phyloP scores from a whole-genome alignment of 768 basidiomycete genomes.

The Mrakia gelida region DNA sequence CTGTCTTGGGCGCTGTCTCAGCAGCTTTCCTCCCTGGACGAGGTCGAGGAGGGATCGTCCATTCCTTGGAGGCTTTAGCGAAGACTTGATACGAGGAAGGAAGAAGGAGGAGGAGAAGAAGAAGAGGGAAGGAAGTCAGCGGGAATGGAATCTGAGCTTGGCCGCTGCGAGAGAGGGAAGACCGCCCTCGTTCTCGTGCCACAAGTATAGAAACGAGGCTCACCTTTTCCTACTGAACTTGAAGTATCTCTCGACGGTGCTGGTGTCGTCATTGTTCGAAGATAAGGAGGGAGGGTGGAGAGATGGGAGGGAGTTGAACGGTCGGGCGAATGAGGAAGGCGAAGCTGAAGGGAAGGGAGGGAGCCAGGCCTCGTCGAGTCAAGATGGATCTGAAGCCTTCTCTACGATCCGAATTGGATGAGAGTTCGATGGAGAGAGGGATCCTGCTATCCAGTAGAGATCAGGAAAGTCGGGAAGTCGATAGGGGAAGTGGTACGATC shows the following conservation, averaged over 20 bases:
- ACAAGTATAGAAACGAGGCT: not conserved
- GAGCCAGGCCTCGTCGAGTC: not conserved
- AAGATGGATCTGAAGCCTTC: no score
- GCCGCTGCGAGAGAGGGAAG: not conserved
- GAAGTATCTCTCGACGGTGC: constrained; percentile 4
- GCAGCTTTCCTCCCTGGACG: constrained; percentile 31
- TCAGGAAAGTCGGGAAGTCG: no score
- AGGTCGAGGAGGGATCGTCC: constrained; percentile 32
- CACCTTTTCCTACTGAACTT: constrained; percentile 14
- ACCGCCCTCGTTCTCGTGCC: not conserved
- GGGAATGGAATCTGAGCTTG: not conserved
- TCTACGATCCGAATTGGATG: no score
- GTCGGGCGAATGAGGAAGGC: constrained; percentile 3
- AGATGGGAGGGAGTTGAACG: not conserved
- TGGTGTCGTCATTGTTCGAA: not conserved
- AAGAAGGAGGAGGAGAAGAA: not conserved
- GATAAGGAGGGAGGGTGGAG: not conserved
- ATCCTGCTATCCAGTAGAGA: no score
- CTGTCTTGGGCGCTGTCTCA: constrained; percentile 18
- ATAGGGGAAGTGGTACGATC: no score
- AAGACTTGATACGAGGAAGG: constrained; percentile 14
- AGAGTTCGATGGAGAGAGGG: no score
- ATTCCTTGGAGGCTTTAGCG: constrained; percentile 31
- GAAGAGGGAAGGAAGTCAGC: not conserved
- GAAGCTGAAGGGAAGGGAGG: not conserved